Base-by-base conservation (phyloP, 2,329 filamentous ascomycete genomes). In the Sclerotinia subarctica region DNA sequence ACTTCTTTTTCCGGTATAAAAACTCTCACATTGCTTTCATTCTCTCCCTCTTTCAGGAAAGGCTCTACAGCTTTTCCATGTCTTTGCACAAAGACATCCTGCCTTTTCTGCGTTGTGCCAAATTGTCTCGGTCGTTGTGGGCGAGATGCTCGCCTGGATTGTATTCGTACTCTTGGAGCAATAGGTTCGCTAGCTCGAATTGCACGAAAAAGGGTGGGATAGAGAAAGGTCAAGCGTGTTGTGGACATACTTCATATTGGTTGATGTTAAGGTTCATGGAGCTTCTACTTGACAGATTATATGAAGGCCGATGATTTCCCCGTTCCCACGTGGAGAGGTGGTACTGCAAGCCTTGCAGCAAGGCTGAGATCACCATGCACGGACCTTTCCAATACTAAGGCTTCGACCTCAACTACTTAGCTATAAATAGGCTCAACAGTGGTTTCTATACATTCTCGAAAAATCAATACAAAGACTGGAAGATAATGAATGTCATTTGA, bases 171-270 rank as follows among this genome's bases (percentile, higher is more conserved):
- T 68, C 73, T 80, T 77, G 81, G 79, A 32, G 78, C 42, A 71
- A 80, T 52, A 78, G 81, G 76, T 78, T 86, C 76, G 78, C 78
- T 75, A 70, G 77, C 73, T 71, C 83, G 81, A 71, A 83, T 77
- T 21, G 83, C 81, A 66, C 88, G 86, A 78, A 89, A 85, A 66
- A 91, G 78, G 72, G 88, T 86, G 57, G 90, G 88, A 73, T 90
- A 91, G 24, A 92, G 81, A 74, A 91, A 91, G 21, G 86, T 85
- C 69, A 92, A 81, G 74, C 89, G 83, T 69, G 82, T 80, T 32
- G 85, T 82, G 71, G 88, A 83, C 87, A 92, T 92, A 35, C 44
- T 68, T 67, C 29, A 51, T 47, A 59, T 26, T 54, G 68, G 68
- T 57, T 32, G 26, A 64, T 2, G 49, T 57, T 57, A 24, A 51